A percentile compares a stretch with the other conserved stretches of the same genome.
Evolutionary conservation across 106 monocot species (phyloP).

Genomic region (Dendrobium huoshanense): DNA sequence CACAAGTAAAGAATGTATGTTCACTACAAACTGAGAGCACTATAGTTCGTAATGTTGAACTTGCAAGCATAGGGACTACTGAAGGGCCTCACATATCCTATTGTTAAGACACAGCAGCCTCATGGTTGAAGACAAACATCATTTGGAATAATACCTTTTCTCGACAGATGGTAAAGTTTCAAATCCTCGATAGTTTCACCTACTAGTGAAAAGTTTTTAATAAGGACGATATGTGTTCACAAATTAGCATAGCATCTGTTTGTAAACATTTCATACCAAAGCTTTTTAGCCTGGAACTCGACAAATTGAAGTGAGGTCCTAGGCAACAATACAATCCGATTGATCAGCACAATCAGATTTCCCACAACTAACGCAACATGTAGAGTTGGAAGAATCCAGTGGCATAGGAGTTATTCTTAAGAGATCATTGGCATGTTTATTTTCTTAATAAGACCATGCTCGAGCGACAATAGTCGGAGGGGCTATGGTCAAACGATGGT

Average conservation of each 20-base stretch:
- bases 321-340: too few species aligned
- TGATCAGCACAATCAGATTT: too few species aligned
- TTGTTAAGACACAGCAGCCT: constrained; percentile 46
- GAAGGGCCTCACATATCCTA: constrained; percentile 37
- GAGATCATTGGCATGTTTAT: too few species aligned
- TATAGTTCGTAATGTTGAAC: constrained; percentile 33
- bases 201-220: constrained; percentile 52
- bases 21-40: constrained; percentile 48
- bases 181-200: constrained; percentile 47
- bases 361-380: too few species aligned
- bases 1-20: constrained; percentile 22
- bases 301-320: too few species aligned
- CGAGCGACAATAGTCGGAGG: too few species aligned
- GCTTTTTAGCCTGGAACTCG: too few species aligned
- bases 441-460: too few species aligned
- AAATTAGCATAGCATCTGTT: constrained; percentile 55
- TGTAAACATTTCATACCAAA: constrained; percentile 97
- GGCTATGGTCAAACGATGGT: too few species aligned
- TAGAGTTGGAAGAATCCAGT: too few species aligned
- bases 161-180: constrained; percentile 51
- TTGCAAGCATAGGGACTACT: constrained; percentile 37
- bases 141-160: constrained; percentile 47
- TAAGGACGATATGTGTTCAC: constrained; percentile 71
- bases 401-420: too few species aligned
- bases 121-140: constrained; percentile 28